These are phyloP conservation scores for Geranium incanum DNA, from an alignment of 441 rosid genomes.

Conservation along the genomic window DNA sequence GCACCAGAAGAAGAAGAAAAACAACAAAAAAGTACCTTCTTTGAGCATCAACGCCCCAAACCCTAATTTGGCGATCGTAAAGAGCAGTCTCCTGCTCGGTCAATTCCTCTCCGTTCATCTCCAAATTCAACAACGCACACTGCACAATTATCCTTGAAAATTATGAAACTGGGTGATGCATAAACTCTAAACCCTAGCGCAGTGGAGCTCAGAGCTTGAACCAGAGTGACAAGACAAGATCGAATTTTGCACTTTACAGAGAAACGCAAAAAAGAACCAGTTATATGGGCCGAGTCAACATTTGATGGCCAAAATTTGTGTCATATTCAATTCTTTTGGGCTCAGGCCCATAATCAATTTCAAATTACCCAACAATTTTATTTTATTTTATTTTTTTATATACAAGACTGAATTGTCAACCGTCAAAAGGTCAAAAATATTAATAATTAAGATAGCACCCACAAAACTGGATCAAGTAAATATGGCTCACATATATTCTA, in stretches of 20 bases:
- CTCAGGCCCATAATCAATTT: not conserved
- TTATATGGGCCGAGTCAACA: not conserved
- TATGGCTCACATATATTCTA: no score
- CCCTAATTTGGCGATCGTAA: conserved; percentile 87
- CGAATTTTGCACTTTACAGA: not conserved
- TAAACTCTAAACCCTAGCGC: not conserved
- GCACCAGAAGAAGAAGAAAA: no score
- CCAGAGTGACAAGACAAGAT: not conserved
- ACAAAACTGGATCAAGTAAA: no score
- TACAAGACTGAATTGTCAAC: no score
- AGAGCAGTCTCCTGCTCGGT: conserved; percentile 92
- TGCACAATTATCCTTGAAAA: not conserved
- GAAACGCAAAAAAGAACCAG: not conserved
- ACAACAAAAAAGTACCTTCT: conserved; percentile 58
- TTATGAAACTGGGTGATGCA: not conserved
- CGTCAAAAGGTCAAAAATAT: no score
- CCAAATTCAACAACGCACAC: conserved; percentile 18
- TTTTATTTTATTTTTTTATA: no score
- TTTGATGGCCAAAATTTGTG: not conserved
- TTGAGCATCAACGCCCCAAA: conserved; percentile 95
- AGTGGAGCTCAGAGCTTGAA: not conserved
- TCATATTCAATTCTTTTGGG: not conserved
- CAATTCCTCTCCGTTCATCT: conserved; percentile 75
- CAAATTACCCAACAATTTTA: no score
- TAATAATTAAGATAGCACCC: no score